Percentiles rank a stretch among this genome's conserved stretches.
phyloP scores from a whole-genome alignment of 495 filamentous ascomycete species.

The Neurospora tetrasperma region DNA sequence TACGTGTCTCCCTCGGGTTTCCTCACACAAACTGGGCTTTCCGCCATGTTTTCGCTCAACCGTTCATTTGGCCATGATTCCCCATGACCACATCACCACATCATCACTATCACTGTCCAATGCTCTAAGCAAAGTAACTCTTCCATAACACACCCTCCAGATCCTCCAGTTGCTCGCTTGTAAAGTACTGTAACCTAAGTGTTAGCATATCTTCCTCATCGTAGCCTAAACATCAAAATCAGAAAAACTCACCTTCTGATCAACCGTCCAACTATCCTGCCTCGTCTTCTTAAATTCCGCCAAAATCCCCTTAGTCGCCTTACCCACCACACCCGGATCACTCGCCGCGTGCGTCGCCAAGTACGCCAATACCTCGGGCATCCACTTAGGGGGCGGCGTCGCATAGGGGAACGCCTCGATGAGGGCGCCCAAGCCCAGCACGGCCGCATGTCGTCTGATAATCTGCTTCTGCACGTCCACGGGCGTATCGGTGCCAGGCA shows the following conservation, averaged over 20 bases:
- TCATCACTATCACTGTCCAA: neutral
- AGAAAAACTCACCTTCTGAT: conserved; percentile 71
- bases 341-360: conserved; percentile 75
- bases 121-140: conserved; percentile 82
- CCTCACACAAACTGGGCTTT: neutral
- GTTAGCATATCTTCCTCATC: neutral
- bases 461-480: conserved; percentile 68
- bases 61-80: neutral
- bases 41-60: neutral
- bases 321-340: conserved; percentile 87
- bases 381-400: conserved; percentile 84
- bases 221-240: neutral
- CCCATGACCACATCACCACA: neutral
- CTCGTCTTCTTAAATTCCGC: conserved; percentile 99
- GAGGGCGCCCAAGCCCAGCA: conserved; percentile 81
- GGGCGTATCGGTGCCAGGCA: conserved; percentile 65
- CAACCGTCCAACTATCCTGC: conserved; percentile 97
- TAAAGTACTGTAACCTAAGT: conserved; percentile 62
- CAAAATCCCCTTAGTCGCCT: conserved; percentile 91
- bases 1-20: neutral
- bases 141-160: conserved; percentile 97
- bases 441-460: conserved; percentile 77
- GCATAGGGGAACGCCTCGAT: conserved; percentile 96
- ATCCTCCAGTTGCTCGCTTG: conserved; percentile 84
- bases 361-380: conserved; percentile 84